phyloP scores from a whole-genome alignment of 441 rosid genomes.

The Manihot esculenta region DNA sequence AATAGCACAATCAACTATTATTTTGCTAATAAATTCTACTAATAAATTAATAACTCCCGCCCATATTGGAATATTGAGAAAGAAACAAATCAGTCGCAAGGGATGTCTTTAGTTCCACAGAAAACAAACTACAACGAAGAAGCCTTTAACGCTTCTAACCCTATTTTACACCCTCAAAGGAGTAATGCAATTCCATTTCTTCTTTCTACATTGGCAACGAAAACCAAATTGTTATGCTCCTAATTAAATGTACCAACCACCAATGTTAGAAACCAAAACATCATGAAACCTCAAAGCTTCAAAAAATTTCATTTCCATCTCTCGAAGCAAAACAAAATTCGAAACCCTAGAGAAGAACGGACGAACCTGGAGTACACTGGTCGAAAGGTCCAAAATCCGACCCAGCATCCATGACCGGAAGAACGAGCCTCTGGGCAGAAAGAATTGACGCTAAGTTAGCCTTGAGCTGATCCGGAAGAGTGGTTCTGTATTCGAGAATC shows the following conservation, averaged over 20 bases:
- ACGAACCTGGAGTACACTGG: conserved; percentile 32
- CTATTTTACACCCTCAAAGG: too few relatives aligned
- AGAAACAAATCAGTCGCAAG: too few relatives aligned
- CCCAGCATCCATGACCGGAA: conserved; percentile 19
- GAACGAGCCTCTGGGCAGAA: conserved; percentile 39
- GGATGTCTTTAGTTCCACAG: too few relatives aligned
- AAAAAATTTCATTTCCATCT: not conserved
- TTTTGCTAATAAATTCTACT: not conserved
- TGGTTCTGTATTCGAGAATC: conserved; percentile 47
- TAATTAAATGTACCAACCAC: not conserved
- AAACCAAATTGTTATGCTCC: not conserved
- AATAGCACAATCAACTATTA: too few relatives aligned
- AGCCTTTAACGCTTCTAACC: too few relatives aligned
- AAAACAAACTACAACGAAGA: too few relatives aligned
- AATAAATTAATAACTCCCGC: not conserved
- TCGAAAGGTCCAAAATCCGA: conserved; percentile 35
- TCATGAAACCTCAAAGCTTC: not conserved
- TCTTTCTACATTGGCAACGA: not conserved
- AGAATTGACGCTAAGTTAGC: conserved; percentile 35
- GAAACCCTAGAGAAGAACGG: conserved; percentile 24
- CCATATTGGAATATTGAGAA: too few relatives aligned
- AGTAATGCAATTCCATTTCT: too few relatives aligned
- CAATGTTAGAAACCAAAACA: not conserved
- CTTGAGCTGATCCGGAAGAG: conserved; percentile 56
- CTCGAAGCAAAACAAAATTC: not conserved